Percentiles rank a stretch among this genome's conserved stretches.
Conservation (phyloP, 257 asterid genomes). For the Solanum clarkiae region DNA sequence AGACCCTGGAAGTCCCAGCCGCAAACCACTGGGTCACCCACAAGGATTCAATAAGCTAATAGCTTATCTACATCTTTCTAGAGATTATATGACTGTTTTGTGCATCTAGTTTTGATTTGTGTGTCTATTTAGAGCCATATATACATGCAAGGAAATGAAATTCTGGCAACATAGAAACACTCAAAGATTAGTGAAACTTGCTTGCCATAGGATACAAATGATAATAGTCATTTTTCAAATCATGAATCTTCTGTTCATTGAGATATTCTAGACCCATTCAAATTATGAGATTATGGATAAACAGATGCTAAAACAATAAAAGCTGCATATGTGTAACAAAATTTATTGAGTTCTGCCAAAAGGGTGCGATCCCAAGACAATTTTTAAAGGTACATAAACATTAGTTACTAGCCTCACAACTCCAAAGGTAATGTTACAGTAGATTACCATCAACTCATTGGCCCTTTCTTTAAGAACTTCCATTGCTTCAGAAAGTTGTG, state of each 20-base stretch:
- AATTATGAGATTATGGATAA: background rate
- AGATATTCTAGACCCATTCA: background rate
- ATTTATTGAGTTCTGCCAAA: background rate
- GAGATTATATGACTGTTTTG: background rate
- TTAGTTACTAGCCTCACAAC: background rate
- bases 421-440: background rate
- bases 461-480: slow-evolving; percentile 58
- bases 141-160: background rate
- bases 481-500: slow-evolving; percentile 81
- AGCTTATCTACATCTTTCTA: background rate
- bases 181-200: background rate
- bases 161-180: background rate
- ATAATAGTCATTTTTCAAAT: background rate
- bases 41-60: background rate
- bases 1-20: too few relatives aligned
- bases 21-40: too few relatives aligned
- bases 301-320: background rate
- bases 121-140: background rate
- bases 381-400: background rate
- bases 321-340: background rate
- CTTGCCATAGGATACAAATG: background rate
- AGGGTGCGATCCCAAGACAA: background rate
- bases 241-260: background rate
- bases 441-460: slow-evolving; percentile 38
- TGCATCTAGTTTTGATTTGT: background rate